A percentile compares a stretch with the other conserved stretches of the same genome.
These are phyloP conservation scores for Neofusicoccum kwambonambiense DNA, from an alignment of 2,329 filamentous ascomycete species.

Conservation along the genomic window DNA sequence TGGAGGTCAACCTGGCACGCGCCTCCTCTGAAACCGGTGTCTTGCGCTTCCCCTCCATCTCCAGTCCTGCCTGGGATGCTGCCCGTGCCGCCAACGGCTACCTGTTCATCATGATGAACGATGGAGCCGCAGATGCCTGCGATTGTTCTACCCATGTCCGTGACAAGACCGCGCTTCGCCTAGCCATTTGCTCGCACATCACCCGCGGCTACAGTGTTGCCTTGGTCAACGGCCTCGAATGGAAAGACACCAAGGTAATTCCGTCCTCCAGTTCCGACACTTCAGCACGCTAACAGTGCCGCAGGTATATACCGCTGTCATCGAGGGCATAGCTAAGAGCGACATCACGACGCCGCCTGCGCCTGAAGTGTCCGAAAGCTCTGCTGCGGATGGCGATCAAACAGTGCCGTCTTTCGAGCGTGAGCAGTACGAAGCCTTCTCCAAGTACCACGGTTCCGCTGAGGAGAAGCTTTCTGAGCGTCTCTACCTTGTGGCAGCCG, in stretches of 20 bases:
- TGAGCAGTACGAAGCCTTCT: not conserved
- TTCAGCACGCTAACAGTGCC: not conserved
- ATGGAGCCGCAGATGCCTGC: conserved; percentile 48
- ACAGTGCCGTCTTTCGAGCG: not conserved
- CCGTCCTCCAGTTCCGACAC: not conserved
- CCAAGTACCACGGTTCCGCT: not conserved
- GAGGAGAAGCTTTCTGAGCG: not conserved
- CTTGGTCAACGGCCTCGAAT: conserved; percentile 63
- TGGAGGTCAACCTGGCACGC: conserved; percentile 47
- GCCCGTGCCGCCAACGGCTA: conserved; percentile 57
- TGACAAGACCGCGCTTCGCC: not conserved
- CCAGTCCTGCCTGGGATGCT: conserved; percentile 51
- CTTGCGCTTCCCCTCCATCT: conserved; percentile 49
- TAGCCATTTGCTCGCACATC: conserved; percentile 54
- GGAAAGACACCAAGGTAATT: conserved; percentile 61
- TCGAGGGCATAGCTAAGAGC: not conserved
- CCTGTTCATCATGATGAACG: conserved; percentile 69
- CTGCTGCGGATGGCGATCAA: not conserved
- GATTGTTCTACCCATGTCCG: not conserved
- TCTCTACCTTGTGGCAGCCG: not conserved
- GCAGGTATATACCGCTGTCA: not conserved
- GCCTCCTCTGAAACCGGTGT: conserved; percentile 44
- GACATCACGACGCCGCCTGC: not conserved
- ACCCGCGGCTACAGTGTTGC: conserved; percentile 59
- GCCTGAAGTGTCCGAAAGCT: not conserved